These are phyloP conservation scores for Neophaeococcomyces mojaviensis DNA, from an alignment of 2,329 filamentous ascomycete genomes.

Conservation along the genomic window DNA sequence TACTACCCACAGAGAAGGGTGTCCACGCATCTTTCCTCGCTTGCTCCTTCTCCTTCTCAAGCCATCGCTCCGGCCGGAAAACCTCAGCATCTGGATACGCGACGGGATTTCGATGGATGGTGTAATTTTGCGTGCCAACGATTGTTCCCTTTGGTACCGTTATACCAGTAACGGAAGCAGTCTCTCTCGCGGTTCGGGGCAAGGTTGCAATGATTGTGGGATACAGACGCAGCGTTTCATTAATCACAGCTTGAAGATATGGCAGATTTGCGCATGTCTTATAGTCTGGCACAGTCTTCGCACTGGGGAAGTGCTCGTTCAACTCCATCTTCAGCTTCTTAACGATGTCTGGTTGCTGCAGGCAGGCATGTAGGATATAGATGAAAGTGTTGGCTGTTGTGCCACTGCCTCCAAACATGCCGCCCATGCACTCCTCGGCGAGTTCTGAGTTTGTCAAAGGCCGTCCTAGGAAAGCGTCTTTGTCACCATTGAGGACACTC, in stretches of 20 bases:
- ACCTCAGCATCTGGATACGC: conserved; percentile 19
- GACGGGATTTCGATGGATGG: conserved; percentile 25
- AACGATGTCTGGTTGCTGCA: conserved; percentile 3
- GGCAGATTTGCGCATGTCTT: conserved; percentile 38
- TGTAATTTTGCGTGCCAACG: conserved; percentile 34
- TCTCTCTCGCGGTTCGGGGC: conserved; percentile 36
- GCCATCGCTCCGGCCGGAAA: conserved; percentile 22
- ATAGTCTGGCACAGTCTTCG: conserved; percentile 1
- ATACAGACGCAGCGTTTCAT: conserved; percentile 44
- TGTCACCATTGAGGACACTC: conserved; percentile 1
- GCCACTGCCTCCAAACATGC: conserved; percentile 13
- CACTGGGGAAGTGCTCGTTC: not conserved
- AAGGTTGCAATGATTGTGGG: conserved; percentile 46
- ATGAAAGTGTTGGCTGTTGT: conserved; percentile 13
- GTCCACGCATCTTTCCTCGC: conserved; percentile 4
- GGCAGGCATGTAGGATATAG: conserved; percentile 8
- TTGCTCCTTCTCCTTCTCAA: conserved; percentile 9
- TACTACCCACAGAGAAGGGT: conserved; percentile 8
- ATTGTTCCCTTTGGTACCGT: conserved; percentile 29
- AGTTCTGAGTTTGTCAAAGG: conserved; percentile 10
- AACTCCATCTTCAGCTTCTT: conserved; percentile 8
- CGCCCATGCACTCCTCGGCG: conserved; percentile 13
- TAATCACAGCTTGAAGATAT: conserved; percentile 44
- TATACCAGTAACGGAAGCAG: conserved; percentile 32
- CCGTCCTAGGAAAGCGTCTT: conserved; percentile 9